Evolutionary conservation across 2,329 filamentous ascomycete species (phyloP), one percentile per base, ranked within the genome.

Genomic region (Scortechinia acanthostroma): DNA sequence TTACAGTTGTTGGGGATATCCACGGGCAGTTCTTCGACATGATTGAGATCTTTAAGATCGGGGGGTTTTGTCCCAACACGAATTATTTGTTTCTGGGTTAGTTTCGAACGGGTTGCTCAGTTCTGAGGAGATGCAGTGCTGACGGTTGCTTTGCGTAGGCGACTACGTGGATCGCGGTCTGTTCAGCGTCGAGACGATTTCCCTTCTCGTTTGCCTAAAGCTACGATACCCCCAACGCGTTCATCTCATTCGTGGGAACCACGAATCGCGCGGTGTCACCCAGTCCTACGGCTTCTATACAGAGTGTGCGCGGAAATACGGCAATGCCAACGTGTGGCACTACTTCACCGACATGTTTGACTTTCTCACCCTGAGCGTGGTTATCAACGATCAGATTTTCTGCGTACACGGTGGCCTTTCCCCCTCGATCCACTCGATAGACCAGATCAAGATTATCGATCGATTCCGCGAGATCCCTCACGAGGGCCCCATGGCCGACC

Each of bases 341-440:
- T 93, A 97, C 64, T 98, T 98, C 62, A 98, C 93, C 52, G 93
- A 98, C 69, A 97, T 98, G 91, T 98, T 98, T 66, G 93, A 98
- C 68, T 98, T 95, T 64, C 74, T 98, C 51, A 97, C 91, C 4
- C 73, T 98, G 47, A 95, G 88, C 56, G 94, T 97, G 49, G 91
- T 98, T 51, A 98, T 98, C 61, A 95, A 97, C 63, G 87, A 98
- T 64, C 88, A 97, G 64, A 98, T 98, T 53, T 98, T 98, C 64
- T 98, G 93, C 64, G 93, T 98, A 4, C 93, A 98, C 63, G 93
- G 93, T 61, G 93, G 84, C 19, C 76, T 93, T 17, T 91, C 86
- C 1, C 88, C 88, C 1, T 91, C 86, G 22, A 97, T 98, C 61
- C 93, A 98, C 66, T 95, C 88, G 40, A 96, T 98, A 60, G 93